Evolutionary conservation across 1,139 yeast species (phyloP).

Genomic region (Fermentozyma sake): DNA sequence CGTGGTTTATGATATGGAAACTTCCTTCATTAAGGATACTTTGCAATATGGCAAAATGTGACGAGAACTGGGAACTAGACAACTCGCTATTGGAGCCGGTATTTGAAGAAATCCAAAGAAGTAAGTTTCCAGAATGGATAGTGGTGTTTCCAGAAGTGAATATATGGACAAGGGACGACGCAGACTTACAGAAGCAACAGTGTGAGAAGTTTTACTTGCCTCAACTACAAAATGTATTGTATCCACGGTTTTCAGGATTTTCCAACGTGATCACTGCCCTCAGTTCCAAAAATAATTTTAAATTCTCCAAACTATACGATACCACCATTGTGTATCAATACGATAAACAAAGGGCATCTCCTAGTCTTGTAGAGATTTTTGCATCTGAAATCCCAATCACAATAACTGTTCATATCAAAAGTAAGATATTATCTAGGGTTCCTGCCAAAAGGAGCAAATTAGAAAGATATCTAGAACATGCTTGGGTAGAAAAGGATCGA

Average conservation of each 20-base stretch:
- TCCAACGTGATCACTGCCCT: constrained; percentile 46
- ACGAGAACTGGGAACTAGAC: constrained; percentile 63
- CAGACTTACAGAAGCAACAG: constrained; percentile 45
- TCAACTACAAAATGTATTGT: constrained; percentile 47
- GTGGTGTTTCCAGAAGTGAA: constrained; percentile 73
- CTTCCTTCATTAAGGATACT: constrained; percentile 45
- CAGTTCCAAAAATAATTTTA: constrained; percentile 24
- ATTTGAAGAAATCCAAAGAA: constrained; percentile 20
- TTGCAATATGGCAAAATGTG: constrained; percentile 42
- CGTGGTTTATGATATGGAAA: constrained; percentile 59
- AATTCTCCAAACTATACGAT: constrained; percentile 47
- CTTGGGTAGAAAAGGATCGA: constrained; percentile 69
- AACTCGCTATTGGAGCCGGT: constrained; percentile 19
- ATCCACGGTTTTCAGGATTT: constrained; percentile 59
- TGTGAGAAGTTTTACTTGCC: constrained; percentile 53
- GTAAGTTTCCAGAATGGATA: constrained; percentile 47
- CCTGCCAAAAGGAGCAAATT: constrained; percentile 49
- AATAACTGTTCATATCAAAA: constrained; percentile 47
- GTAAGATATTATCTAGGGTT: constrained; percentile 43
- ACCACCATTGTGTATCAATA: constrained; percentile 44
- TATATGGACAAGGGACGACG: constrained; percentile 47
- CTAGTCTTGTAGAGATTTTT: constrained; percentile 55
- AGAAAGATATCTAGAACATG: constrained; percentile 68
- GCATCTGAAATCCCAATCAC: constrained; percentile 37
- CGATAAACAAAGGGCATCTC: constrained; percentile 23